These are phyloP conservation scores for Gastrolobium villosum DNA, from an alignment of 306 rosid species.

Conservation along the genomic window DNA sequence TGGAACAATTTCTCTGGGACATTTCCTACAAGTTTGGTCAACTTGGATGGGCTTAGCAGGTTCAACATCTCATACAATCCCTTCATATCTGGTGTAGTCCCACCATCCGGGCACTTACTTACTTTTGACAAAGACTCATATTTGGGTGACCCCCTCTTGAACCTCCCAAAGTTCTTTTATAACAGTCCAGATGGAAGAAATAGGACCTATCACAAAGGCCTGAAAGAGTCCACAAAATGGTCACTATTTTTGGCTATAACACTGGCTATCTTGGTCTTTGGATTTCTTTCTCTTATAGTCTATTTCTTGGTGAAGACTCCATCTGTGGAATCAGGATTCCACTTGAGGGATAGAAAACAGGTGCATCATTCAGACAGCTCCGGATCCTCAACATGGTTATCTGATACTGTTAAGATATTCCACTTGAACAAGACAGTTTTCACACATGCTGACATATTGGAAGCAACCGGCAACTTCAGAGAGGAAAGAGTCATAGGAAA, in stretches of 20 bases:
- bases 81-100: conserved; percentile 69
- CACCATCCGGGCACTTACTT: conserved; percentile 67
- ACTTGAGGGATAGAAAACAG: conserved; percentile 50
- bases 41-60: conserved; percentile 71
- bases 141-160: conserved; percentile 69
- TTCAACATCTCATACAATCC: conserved; percentile 91
- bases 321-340: conserved; percentile 45
- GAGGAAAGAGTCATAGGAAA: conserved; percentile 81
- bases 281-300: conserved; percentile 55
- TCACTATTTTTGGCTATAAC: conserved; percentile 49
- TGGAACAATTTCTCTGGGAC: conserved; percentile 83
- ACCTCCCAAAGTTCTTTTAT: conserved; percentile 60
- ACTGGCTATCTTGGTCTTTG: conserved; percentile 60
- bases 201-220: background rate
- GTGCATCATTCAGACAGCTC: conserved; percentile 51
- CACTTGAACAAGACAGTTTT: conserved; percentile 79
- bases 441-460: conserved; percentile 79
- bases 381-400: conserved; percentile 67
- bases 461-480: conserved; percentile 78
- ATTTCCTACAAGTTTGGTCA: conserved; percentile 74
- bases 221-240: conserved; percentile 46
- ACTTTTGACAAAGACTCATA: conserved; percentile 76
- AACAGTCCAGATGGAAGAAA: conserved; percentile 36
- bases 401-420: conserved; percentile 68
- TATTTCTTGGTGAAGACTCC: conserved; percentile 59